Evolutionary conservation across 441 rosid species (phyloP).

Genomic region (Omphalea diandra): DNA sequence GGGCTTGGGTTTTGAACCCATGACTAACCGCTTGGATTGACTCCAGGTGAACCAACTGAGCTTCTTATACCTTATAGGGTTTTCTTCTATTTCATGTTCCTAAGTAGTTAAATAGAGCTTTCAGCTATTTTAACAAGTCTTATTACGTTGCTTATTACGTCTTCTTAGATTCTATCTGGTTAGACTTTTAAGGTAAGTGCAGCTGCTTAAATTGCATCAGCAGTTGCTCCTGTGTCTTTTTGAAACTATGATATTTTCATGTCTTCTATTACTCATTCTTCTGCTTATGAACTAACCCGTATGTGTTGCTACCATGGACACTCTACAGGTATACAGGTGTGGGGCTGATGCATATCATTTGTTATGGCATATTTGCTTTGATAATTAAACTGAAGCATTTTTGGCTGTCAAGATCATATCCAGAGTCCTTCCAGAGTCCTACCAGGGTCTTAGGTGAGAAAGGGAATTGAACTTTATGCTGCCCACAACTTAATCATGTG

Average conservation of each 20-base stretch:
- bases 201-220: no score
- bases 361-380: conserved; percentile 60
- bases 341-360: conserved; percentile 59
- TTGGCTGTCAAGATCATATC: conserved; percentile 52
- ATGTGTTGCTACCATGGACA: not conserved
- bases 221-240: no score
- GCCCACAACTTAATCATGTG: not conserved
- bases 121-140: no score
- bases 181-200: no score
- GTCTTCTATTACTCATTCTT: no score
- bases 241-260: no score
- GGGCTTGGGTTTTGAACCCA: not conserved
- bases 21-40: not conserved
- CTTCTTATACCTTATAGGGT: not conserved
- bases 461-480: no score
- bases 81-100: no score
- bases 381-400: conserved; percentile 53
- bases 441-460: conserved; percentile 31
- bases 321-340: conserved; percentile 74
- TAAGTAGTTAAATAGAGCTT: no score
- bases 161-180: no score
- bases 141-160: no score
- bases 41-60: not conserved
- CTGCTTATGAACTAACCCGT: conserved; percentile 9
- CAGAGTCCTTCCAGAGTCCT: conserved; percentile 45